Base-by-base conservation (phyloP, 2,329 filamentous ascomycete species). In the Fusarium sacchari region DNA sequence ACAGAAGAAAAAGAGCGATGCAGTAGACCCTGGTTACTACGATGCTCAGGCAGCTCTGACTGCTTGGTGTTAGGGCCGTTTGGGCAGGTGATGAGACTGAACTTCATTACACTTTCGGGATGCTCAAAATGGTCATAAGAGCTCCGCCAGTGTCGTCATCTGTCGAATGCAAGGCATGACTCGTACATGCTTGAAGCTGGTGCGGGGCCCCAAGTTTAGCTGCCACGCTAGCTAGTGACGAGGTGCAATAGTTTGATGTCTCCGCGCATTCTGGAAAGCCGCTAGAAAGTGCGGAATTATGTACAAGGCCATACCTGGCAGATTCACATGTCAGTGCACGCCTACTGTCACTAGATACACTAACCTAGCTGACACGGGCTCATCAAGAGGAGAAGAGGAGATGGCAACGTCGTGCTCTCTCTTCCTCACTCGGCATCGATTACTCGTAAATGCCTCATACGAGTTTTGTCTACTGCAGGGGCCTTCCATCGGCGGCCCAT, bases 401-500 rank as follows among this genome's bases (percentile, higher is more conserved):
- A 49, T 9, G 5, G 9, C 15, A n/a, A 17, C 4, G 44, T 6
- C 22, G 10, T 49, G 20, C 3, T 6, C 14, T 18, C 10, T 49
- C 28, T 6, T 30, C 3, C 15, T 17, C 12, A 13, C 28, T 49
- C 20, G 28, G 9, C 28, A 49, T 30, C 14, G 3, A n/a, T 3
- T 5, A n/a, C 3, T 6, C 22, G 18, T 30, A 49, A 49, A 49
- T 49, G 20, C 14, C 46, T 49, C 46, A 49, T 47, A n/a, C 17
- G 1, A 47, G 10, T n/a, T 20, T 49, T 30, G 28, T n/a, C 3
- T 9, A n/a, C 46, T 13, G 5, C 26, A 49, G 5, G 28, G 46
- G 20, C 1, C 20, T 6, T 13, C 10, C 3, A 7, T 0, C 28
- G 28, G 28, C 28, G 28, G 28, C 28, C 28, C 0, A 15, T 28